phyloP scores from a whole-genome alignment of 2,329 filamentous ascomycete genomes.

The Hymenoscyphus scutula region DNA sequence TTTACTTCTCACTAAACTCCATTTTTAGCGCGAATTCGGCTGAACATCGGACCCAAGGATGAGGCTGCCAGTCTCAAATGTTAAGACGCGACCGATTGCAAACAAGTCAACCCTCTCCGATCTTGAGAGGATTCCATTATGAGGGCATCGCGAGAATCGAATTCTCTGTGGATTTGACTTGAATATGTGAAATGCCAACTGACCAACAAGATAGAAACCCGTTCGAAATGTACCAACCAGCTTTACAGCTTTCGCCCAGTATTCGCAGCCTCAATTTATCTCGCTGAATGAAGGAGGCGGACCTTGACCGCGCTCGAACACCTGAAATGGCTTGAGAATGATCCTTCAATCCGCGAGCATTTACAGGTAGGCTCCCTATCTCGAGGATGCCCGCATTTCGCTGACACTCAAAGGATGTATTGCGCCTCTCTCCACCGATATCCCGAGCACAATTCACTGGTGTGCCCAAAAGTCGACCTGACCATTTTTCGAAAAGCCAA shows the following conservation, averaged over 20 bases:
- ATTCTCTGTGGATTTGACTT: too few relatives aligned
- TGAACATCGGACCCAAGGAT: too few relatives aligned
- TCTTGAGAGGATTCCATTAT: too few relatives aligned
- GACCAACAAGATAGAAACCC: not conserved
- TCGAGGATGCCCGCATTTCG: not conserved
- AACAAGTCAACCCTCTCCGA: too few relatives aligned
- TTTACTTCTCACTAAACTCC: too few relatives aligned
- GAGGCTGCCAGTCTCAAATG: too few relatives aligned
- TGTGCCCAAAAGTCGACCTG: not conserved
- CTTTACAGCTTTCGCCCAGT: not conserved
- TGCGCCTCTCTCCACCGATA: not conserved
- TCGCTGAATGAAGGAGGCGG: not conserved
- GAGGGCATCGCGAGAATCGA: too few relatives aligned
- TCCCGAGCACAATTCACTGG: not conserved
- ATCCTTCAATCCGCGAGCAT: not conserved
- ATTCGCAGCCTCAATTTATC: not conserved
- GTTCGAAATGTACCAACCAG: not conserved
- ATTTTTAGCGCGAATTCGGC: too few relatives aligned
- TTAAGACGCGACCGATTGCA: too few relatives aligned
- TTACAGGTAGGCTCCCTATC: not conserved
- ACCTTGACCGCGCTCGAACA: not conserved
- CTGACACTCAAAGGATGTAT: not conserved
- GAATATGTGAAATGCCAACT: too few relatives aligned
- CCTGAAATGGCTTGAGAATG: not conserved
- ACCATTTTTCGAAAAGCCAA: not conserved